Evolutionary conservation across 768 basidiomycete species (phyloP).

Genomic region (Tremella yokohamensis): DNA sequence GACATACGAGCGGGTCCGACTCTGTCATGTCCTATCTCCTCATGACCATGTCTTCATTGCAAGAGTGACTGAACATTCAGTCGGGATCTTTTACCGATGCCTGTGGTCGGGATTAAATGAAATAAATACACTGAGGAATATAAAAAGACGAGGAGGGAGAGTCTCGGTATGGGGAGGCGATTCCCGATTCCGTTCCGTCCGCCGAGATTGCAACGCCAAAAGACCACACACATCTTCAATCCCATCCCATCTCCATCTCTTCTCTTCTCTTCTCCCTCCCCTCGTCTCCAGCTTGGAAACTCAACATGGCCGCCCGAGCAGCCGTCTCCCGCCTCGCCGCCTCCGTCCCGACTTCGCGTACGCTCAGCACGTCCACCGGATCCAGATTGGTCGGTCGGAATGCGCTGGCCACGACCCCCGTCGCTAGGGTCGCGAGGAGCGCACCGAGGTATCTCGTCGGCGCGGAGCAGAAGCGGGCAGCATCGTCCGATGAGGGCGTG

Average conservation of each 20-base stretch:
- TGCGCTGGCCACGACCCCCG: slow-evolving; percentile 39
- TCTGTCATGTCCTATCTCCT: slow-evolving; percentile 8
- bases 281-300: background rate
- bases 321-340: slow-evolving; percentile 24
- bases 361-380: background rate
- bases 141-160: background rate
- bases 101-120: slow-evolving; percentile 2
- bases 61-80: no score
- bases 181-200: background rate
- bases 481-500: slow-evolving; percentile 41
- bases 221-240: slow-evolving; percentile 5
- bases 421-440: slow-evolving; percentile 41
- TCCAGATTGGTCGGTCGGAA: slow-evolving; percentile 30
- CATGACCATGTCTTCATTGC: no score
- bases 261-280: background rate
- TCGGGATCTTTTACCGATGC: background rate
- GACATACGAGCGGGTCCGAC: slow-evolving; percentile 21
- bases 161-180: slow-evolving; percentile 6
- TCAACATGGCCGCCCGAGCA: slow-evolving; percentile 38
- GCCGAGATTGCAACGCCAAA: background rate
- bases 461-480: slow-evolving; percentile 28
- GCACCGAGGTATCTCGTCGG: slow-evolving; percentile 33
- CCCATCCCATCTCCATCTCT: slow-evolving; percentile 3
- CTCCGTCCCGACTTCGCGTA: slow-evolving; percentile 9
- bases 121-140: background rate